These are phyloP conservation scores for Aspergillus nidulans DNA, from an alignment of 495 filamentous ascomycete genomes.

Conservation along the genomic window DNA sequence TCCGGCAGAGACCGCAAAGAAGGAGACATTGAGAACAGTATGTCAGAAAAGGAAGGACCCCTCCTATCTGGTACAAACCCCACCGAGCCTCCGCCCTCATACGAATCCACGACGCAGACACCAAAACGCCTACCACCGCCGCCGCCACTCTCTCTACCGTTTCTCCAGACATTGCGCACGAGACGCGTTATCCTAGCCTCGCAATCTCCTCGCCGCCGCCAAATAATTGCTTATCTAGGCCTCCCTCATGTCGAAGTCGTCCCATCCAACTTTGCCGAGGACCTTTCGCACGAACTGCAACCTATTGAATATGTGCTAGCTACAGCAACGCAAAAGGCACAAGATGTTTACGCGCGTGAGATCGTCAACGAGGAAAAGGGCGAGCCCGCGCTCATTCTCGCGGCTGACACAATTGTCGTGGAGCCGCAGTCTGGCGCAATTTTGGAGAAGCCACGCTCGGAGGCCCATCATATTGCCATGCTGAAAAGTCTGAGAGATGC, in stretches of 20 bases:
- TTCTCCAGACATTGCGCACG: conserved; percentile 63
- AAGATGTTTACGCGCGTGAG: conserved; percentile 68
- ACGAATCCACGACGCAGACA: conserved; percentile 23
- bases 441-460: conserved; percentile 81
- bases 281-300: conserved; percentile 73
- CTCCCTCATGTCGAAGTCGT: conserved; percentile 75
- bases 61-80: conserved; percentile 22
- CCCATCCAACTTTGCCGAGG: conserved; percentile 74
- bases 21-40: conserved; percentile 15
- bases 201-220: conserved; percentile 74
- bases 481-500: conserved; percentile 72
- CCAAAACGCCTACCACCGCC: conserved; percentile 35
- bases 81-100: conserved; percentile 34
- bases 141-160: conserved; percentile 70
- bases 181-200: conserved; percentile 85
- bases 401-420: conserved; percentile 89
- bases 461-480: conserved; percentile 80
- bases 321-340: conserved; percentile 78
- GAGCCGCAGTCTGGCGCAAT: conserved; percentile 58
- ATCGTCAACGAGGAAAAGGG: conserved; percentile 53
- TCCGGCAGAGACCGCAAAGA: not conserved
- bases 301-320: conserved; percentile 88
- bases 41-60: conserved; percentile 32
- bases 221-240: conserved; percentile 70
- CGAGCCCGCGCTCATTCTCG: conserved; percentile 82